A percentile compares a stretch with the other conserved stretches of the same genome.
phyloP scores from a whole-genome alignment of 1,284 basidiomycete genomes.

The Naganishia albida region DNA sequence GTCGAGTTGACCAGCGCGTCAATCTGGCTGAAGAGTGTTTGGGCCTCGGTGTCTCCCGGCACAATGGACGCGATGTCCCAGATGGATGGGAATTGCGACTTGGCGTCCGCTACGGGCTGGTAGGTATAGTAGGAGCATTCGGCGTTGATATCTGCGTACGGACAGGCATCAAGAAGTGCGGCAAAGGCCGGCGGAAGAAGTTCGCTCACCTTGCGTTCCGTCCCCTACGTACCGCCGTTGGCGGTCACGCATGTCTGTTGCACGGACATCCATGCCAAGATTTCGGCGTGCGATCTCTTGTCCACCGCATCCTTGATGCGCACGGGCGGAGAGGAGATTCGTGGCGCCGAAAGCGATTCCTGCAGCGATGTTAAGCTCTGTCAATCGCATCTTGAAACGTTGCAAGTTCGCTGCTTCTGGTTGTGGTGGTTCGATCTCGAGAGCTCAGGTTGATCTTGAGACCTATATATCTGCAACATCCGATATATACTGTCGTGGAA shows the following conservation, averaged over 20 bases:
- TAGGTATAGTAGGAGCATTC: constrained; percentile 49
- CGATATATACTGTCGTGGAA: no score
- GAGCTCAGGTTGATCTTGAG: no score
- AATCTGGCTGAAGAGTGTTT: constrained; percentile 44
- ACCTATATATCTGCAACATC: no score
- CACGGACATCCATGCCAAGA: constrained; percentile 33
- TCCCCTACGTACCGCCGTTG: constrained; percentile 3
- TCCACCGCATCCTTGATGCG: constrained; percentile 45
- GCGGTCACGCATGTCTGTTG: constrained; percentile 23
- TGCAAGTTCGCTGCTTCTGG: no score
- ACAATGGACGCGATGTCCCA: constrained; percentile 54
- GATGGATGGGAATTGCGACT: constrained; percentile 46
- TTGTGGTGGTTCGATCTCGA: no score
- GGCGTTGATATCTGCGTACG: constrained; percentile 32
- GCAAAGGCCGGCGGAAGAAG: background rate
- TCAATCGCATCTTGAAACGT: no score
- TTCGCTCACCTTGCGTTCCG: constrained; percentile 17
- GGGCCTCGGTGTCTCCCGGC: constrained; percentile 51
- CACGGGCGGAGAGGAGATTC: constrained; percentile 4
- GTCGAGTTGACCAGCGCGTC: constrained; percentile 47
- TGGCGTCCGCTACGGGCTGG: constrained; percentile 38
- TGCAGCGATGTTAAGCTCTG: no score
- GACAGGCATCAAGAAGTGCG: no score
- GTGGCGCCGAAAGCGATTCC: no score
- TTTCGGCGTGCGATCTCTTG: constrained; percentile 45